These are phyloP conservation scores for Lepidium aucheri DNA, from an alignment of 345 rosid species.

Conservation along the genomic window DNA sequence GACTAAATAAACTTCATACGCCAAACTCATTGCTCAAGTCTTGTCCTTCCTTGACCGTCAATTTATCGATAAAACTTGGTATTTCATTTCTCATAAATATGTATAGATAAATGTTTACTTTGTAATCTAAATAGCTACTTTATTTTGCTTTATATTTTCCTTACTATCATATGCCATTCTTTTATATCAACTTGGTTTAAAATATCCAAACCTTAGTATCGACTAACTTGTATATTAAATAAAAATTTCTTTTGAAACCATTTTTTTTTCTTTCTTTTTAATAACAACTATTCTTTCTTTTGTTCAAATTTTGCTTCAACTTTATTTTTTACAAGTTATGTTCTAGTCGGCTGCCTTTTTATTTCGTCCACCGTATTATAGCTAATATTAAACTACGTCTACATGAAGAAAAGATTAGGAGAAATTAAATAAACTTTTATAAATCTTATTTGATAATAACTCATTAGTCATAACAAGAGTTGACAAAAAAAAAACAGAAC, in stretches of 20 bases:
- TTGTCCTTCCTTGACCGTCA: conserved; percentile 15
- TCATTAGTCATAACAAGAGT: too few species aligned
- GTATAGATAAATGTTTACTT: neutral
- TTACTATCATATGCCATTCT: neutral
- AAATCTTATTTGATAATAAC: too few species aligned
- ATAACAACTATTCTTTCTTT: neutral
- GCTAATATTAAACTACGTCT: neutral
- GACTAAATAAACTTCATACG: neutral
- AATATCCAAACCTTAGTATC: neutral
- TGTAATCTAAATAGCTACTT: neutral
- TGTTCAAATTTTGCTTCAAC: neutral
- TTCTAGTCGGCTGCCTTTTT: neutral
- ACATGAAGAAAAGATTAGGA: too few species aligned
- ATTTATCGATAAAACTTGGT: neutral
- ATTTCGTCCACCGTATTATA: neutral
- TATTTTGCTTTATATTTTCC: neutral
- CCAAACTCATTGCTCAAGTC: conserved; percentile 24
- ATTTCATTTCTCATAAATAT: neutral
- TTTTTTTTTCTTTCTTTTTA: neutral
- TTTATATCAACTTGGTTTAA: neutral
- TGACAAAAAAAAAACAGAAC: too few species aligned
- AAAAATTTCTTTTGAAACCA: neutral
- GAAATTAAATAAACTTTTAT: too few species aligned
- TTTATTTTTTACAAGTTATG: neutral
- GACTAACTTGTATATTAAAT: neutral